phyloP scores from a whole-genome alignment of 805 yeast species.

The Nakazawaea peltata region DNA sequence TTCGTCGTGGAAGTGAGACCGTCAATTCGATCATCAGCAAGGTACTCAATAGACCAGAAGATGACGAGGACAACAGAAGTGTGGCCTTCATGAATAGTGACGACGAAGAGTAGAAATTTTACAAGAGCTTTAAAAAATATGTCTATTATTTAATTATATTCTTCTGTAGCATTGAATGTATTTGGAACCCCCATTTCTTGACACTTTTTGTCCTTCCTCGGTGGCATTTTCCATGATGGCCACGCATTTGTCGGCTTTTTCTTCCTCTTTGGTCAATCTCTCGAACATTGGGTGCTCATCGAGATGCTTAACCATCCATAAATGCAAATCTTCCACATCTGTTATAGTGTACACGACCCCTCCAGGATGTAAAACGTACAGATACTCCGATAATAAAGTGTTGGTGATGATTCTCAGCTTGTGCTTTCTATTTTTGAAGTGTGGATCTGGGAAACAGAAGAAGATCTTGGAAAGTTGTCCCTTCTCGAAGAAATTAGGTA shows the following conservation, averaged over 20 bases:
- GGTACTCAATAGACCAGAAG: conserved; percentile 15
- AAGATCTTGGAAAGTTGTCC: conserved; percentile 85
- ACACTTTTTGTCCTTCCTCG: conserved; percentile 96
- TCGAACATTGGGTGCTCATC: conserved; percentile 88
- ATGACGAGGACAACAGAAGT: conserved; percentile 12
- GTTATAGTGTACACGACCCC: conserved; percentile 93
- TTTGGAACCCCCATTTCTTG: conserved; percentile 81
- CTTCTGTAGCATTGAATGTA: conserved; percentile 83
- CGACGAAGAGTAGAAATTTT: conserved; percentile 14
- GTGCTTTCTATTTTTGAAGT: conserved; percentile 94
- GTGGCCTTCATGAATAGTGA: conserved; percentile 11
- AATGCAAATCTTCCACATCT: conserved; percentile 86
- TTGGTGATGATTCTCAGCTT: conserved; percentile 93
- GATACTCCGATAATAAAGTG: conserved; percentile 85
- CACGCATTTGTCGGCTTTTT: conserved; percentile 72
- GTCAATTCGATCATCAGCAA: conserved; percentile 27
- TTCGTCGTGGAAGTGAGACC: conserved; percentile 35
- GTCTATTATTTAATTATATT: conserved; percentile 28
- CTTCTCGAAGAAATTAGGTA: conserved; percentile 86
- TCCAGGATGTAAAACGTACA: conserved; percentile 77
- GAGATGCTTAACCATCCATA: conserved; percentile 93
- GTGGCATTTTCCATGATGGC: conserved; percentile 85
- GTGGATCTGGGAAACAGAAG: conserved; percentile 99
- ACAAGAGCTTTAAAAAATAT: too few relatives aligned
- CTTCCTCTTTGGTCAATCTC: conserved; percentile 75